Conservation (phyloP, 768 basidiomycete genomes). For the Daedaleopsis nitida region DNA sequence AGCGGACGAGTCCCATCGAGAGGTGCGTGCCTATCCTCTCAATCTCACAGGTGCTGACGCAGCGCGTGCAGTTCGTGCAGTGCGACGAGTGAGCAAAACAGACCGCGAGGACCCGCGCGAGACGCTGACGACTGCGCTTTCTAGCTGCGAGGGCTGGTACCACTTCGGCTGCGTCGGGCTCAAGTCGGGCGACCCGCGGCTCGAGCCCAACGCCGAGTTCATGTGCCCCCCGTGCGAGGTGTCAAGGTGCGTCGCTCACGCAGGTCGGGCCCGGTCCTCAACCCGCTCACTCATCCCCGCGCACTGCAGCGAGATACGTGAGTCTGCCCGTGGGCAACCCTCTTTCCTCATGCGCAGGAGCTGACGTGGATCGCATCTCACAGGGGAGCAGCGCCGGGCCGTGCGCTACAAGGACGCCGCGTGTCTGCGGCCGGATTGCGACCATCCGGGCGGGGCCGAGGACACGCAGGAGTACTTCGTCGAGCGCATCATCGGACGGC, state of each 20-base stretch:
- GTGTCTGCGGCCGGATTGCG: slow-evolving; percentile 22
- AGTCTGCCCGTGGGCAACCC: not conserved
- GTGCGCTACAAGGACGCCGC: slow-evolving; percentile 12
- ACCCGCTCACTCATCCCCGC: not conserved
- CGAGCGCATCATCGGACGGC: slow-evolving; percentile 27
- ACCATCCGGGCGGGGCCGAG: slow-evolving; percentile 8
- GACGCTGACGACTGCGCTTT: not conserved
- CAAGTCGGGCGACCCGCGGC: slow-evolving; percentile 19
- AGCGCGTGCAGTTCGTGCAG: slow-evolving; percentile 15
- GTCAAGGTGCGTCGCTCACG: slow-evolving; percentile 17
- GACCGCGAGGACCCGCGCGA: not conserved
- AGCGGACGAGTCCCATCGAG: slow-evolving; percentile 15
- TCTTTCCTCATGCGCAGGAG: not conserved
- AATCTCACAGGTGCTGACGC: not conserved
- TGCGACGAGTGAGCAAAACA: slow-evolving; percentile 17
- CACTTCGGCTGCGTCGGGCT: slow-evolving; percentile 26
- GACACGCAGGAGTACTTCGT: slow-evolving; percentile 25
- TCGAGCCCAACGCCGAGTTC: slow-evolving; percentile 16
- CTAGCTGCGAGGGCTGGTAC: slow-evolving; percentile 26
- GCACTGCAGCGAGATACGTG: not conserved
- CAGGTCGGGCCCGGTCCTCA: not conserved
- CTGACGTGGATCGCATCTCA: not conserved
- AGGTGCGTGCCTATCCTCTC: slow-evolving; percentile 7
- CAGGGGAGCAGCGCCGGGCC: slow-evolving; percentile 1
- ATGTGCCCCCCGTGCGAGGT: slow-evolving; percentile 24